Evolutionary conservation across 768 basidiomycete genomes (phyloP).

Genomic region (Trametes punicea): DNA sequence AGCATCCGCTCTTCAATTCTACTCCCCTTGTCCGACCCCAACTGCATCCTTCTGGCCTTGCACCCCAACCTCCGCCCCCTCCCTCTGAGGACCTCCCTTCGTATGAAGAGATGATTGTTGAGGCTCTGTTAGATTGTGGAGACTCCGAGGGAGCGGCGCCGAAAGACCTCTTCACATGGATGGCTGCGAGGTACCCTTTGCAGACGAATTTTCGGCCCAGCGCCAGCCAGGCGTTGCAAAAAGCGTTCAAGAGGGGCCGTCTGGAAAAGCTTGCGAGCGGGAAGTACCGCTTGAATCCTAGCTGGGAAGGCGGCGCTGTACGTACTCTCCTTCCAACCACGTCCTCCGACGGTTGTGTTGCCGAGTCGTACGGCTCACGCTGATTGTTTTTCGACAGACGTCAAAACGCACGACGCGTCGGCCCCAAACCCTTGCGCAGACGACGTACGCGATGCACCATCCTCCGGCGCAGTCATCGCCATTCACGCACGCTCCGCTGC

Average conservation of each 20-base stretch:
- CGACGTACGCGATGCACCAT: constrained; percentile 26
- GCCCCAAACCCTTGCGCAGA: constrained; percentile 54
- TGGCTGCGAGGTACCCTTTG: constrained; percentile 76
- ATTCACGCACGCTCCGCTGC: constrained; percentile 56
- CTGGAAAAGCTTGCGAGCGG: constrained; percentile 72
- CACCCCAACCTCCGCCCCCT: constrained; percentile 27
- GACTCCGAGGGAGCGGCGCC: constrained; percentile 79
- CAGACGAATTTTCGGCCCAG: constrained; percentile 89
- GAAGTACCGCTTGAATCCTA: constrained; percentile 71
- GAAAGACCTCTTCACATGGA: constrained; percentile 82
- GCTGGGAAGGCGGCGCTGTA: constrained; percentile 82
- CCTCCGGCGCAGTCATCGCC: constrained; percentile 39
- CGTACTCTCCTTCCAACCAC: constrained; percentile 28
- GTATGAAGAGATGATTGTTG: constrained; percentile 91
- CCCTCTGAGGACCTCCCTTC: constrained; percentile 64
- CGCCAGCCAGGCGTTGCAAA: constrained; percentile 85
- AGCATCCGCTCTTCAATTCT: constrained; percentile 25
- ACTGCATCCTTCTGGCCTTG: constrained; percentile 29
- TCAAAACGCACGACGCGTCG: constrained; percentile 75
- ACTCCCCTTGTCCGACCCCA: constrained; percentile 28
- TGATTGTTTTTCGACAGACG: constrained; percentile 45
- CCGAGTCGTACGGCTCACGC: not conserved
- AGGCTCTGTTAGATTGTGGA: constrained; percentile 61
- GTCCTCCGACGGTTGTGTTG: not conserved
- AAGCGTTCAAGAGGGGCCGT: constrained; percentile 78